A percentile compares a stretch with the other conserved stretches of the same genome.
phyloP scores from a whole-genome alignment of 345 rosid genomes.

The Diplotaxis tenuifolia region DNA sequence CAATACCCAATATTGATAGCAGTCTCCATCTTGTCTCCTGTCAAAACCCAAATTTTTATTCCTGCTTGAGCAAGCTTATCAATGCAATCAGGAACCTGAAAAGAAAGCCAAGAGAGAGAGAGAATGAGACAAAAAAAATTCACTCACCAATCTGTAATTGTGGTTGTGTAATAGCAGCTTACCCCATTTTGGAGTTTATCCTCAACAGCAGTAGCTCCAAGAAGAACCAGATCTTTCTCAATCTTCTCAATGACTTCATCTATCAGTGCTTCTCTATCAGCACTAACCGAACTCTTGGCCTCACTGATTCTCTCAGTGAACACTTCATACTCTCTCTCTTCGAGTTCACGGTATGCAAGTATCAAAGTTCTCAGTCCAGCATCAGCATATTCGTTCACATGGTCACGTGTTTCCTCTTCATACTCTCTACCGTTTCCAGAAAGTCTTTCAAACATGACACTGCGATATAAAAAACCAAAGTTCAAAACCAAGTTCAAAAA shows the following conservation, averaged over 20 bases:
- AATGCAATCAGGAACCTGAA: constrained; percentile 91
- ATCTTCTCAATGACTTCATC: constrained; percentile 67
- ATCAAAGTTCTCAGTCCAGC: constrained; percentile 89
- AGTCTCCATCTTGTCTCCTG: constrained; percentile 99
- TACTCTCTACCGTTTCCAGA: constrained; percentile 53
- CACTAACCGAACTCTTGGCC: constrained; percentile 82
- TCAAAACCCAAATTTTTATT: constrained; percentile 94
- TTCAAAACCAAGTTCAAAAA: neutral
- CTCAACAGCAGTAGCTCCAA: constrained; percentile 98
- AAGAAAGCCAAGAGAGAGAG: constrained; percentile 10
- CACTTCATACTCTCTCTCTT: constrained; percentile 55
- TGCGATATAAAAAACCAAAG: constrained; percentile 29
- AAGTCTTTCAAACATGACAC: constrained; percentile 96
- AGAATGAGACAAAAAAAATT: neutral
- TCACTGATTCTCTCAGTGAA: constrained; percentile 57
- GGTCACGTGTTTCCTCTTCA: constrained; percentile 66
- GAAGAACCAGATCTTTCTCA: constrained; percentile 80
- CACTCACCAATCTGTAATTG: neutral
- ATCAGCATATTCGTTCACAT: constrained; percentile 92
- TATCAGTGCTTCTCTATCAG: constrained; percentile 66
- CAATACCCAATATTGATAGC: constrained; percentile 96
- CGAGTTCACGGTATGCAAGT: constrained; percentile 83
- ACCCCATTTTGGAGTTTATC: constrained; percentile 98
- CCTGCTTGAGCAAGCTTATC: constrained; percentile 99
- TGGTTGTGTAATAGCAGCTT: constrained; percentile 29